Conservation (phyloP, 805 yeast species). For the Nematodospora valgi region DNA sequence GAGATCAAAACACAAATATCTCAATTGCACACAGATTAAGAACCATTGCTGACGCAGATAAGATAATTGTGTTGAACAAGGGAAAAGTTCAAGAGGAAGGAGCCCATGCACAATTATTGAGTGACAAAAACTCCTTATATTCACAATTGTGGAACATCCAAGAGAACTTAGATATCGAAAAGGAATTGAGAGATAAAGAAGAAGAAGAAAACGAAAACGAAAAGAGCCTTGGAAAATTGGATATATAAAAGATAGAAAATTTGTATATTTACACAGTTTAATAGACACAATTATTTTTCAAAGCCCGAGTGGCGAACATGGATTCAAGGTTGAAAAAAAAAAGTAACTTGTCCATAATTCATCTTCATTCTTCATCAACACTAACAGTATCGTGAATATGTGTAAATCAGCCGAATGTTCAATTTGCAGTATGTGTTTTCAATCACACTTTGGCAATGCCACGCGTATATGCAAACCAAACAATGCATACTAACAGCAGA, state of each 20-base stretch:
- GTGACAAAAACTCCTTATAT: conserved; percentile 59
- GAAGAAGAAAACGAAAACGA: conserved; percentile 9
- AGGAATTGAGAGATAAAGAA: conserved; percentile 15
- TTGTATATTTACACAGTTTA: too few relatives aligned
- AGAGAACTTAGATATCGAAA: conserved; percentile 63
- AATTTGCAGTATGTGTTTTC: too few relatives aligned
- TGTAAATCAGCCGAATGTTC: conserved; percentile 35
- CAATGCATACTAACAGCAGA: conserved; percentile 7
- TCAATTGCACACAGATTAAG: conserved; percentile 92
- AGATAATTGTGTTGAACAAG: conserved; percentile 77
- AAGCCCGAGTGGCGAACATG: conserved; percentile 1
- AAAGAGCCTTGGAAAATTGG: not conserved
- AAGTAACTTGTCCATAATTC: not conserved
- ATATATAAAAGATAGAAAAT: not conserved
- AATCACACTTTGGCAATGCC: too few relatives aligned
- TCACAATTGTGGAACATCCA: conserved; percentile 88
- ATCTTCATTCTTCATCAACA: not conserved
- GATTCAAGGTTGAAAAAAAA: not conserved
- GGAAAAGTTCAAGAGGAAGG: conserved; percentile 90
- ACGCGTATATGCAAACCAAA: conserved; percentile 14
- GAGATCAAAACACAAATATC: conserved; percentile 66
- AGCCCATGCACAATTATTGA: conserved; percentile 62
- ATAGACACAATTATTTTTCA: too few relatives aligned
- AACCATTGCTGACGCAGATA: conserved; percentile 92
- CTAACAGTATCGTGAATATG: conserved; percentile 14